Base-by-base conservation (phyloP, 2,329 filamentous ascomycete species). In the Diaporthe caulivora region DNA sequence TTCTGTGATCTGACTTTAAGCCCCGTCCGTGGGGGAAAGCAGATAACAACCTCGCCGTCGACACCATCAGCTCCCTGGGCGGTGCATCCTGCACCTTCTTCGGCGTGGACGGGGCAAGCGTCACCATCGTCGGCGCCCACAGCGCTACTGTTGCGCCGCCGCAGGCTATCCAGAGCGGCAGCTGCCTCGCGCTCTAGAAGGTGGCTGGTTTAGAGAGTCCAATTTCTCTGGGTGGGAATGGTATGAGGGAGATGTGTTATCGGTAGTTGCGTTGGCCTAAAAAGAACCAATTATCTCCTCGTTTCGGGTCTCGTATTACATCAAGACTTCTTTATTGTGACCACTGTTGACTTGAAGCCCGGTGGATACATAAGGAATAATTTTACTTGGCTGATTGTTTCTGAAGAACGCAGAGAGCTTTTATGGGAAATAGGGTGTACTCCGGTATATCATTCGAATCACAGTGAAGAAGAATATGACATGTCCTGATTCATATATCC, bases 1-100 rank as follows among this genome's bases (percentile, higher is more conserved):
- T 24, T 24, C 6, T 53, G 29, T 53, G 8, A 21, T 44, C 68
- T 60, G 15, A 65, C 42, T 21, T 15, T 40, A 10, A 9, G 26
- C 3, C 49, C 49, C 49, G n/a, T 13, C 7, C 21, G 11, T 10
- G 31, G 17, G 6, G n/a, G 5, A 9, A 34, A 54, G 11, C 51
- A 71, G 68, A 71, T 55, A 71, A 53, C 29, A 15, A 60, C n/a
- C 68, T 71, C 31, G 44, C 68, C 17, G 21, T 71, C 31, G 68
- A 71, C 29, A 60, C 55, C 55, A 71, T 71, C n/a, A 58, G 44
- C 29, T 71, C 68, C 11, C 21, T 42, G 44, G 68, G 68, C 24
- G 68, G 68, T 4, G 68, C 55, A 21, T 42, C 68, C 8, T 71
- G 68, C 57, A 34, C 44, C 0, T 71, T 71, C 55, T 17, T 17